Percentiles rank a stretch among this genome's conserved stretches.
phyloP scores from a whole-genome alignment of 148 eudicot genomes.

The Vaccinium macrocarpon region DNA sequence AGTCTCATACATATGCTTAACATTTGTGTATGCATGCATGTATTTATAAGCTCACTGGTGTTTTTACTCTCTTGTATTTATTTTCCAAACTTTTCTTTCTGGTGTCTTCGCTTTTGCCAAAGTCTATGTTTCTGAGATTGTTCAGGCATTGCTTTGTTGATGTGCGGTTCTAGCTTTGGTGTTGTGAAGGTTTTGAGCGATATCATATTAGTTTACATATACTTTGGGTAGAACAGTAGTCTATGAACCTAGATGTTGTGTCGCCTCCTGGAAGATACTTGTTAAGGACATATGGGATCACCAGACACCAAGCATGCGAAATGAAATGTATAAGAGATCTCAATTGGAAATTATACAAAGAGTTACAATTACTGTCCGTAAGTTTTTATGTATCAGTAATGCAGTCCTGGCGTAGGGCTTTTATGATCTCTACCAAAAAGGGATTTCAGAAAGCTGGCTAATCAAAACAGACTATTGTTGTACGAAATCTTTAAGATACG shows the following conservation, averaged over 20 bases:
- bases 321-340: neutral
- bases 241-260: neutral
- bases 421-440: neutral
- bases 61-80: neutral
- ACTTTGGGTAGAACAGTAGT: neutral
- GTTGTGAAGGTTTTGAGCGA: neutral
- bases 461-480: neutral
- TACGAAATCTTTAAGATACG: neutral
- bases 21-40: neutral
- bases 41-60: neutral
- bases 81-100: neutral
- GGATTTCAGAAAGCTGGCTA: neutral
- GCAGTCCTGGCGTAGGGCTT: neutral
- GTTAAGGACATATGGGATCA: neutral
- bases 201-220: neutral
- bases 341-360: neutral
- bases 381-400: neutral
- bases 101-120: neutral
- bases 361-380: no score
- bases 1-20: neutral
- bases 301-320: neutral
- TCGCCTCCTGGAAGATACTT: neutral
- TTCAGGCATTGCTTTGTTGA: neutral
- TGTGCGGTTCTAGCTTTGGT: neutral
- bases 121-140: neutral